phyloP scores from a whole-genome alignment of 768 basidiomycete species.

The Tricholoma sp. region DNA sequence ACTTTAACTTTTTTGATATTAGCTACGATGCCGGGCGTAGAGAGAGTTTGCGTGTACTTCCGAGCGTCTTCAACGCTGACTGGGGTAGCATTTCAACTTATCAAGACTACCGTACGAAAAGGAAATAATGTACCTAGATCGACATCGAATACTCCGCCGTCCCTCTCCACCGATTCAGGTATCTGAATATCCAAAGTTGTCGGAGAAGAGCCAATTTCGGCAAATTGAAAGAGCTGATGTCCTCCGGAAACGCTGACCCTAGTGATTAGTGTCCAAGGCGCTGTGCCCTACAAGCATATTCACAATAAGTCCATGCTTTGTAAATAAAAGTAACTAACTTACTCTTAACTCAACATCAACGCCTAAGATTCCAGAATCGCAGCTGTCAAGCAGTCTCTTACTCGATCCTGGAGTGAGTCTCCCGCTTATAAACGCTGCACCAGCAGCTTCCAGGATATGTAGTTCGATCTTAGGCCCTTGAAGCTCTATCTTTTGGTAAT shows the following conservation, averaged over 20 bases:
- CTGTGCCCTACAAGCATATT: constrained; percentile 60
- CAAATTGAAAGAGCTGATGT: constrained; percentile 54
- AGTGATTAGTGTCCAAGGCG: constrained; percentile 71
- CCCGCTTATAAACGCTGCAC: constrained; percentile 58
- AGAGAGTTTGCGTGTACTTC: constrained; percentile 74
- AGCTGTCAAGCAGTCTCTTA: constrained; percentile 63
- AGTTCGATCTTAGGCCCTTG: constrained; percentile 79
- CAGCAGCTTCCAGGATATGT: constrained; percentile 79
- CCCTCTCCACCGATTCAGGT: constrained; percentile 56
- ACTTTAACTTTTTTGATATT: constrained; percentile 82
- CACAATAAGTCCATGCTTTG: neutral
- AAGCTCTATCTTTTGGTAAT: constrained; percentile 75
- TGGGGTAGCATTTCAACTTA: constrained; percentile 21
- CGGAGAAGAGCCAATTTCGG: constrained; percentile 48
- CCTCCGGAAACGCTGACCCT: constrained; percentile 71
- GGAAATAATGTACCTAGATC: constrained; percentile 51
- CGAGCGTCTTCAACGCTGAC: constrained; percentile 86
- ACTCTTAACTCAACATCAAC: constrained; percentile 81
- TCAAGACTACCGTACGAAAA: neutral
- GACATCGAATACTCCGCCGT: constrained; percentile 76
- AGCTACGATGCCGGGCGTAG: constrained; percentile 71
- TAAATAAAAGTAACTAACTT: constrained; percentile 19
- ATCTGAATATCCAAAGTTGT: constrained; percentile 62
- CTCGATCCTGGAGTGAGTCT: constrained; percentile 34
- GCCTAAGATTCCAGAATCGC: constrained; percentile 72